phyloP scores from a whole-genome alignment of 371 early-diverging fungal species.

The Circinella minor region DNA sequence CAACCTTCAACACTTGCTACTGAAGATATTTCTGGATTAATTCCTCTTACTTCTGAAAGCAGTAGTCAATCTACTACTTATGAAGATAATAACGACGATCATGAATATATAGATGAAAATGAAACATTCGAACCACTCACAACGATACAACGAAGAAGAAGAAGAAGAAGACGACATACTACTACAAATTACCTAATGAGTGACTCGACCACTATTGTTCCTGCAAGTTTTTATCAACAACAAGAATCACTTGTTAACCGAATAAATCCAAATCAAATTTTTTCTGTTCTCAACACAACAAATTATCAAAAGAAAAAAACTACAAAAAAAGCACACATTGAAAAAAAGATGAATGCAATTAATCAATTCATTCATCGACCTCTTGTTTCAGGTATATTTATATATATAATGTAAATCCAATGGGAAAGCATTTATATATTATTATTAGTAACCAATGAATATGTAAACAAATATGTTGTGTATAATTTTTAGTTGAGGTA shows the following conservation, averaged over 20 bases:
- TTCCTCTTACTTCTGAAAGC: background rate
- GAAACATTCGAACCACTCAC: too few relatives aligned
- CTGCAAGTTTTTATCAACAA: conserved; percentile 7
- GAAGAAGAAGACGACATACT: background rate
- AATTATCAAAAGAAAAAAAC: background rate
- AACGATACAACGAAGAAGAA: too few relatives aligned
- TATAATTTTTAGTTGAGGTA: background rate
- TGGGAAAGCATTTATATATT: background rate
- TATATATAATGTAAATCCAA: too few relatives aligned
- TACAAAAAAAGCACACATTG: background rate
- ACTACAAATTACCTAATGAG: background rate
- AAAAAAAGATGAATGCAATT: background rate
- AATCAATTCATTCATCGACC: background rate
- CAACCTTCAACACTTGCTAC: background rate
- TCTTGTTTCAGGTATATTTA: conserved; percentile 2
- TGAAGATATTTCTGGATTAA: background rate
- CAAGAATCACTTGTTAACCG: background rate
- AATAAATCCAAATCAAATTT: background rate
- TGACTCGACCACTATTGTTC: background rate
- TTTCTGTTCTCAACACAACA: background rate
- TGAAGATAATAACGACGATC: too few relatives aligned
- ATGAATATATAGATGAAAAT: too few relatives aligned
- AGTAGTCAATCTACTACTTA: too few relatives aligned
- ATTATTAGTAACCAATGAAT: background rate
- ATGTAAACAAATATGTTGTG: too few relatives aligned